Evolutionary conservation across 1,139 yeast genomes (phyloP), one percentile per base, ranked within the genome.

Genomic region (Kodamaea sp.): DNA sequence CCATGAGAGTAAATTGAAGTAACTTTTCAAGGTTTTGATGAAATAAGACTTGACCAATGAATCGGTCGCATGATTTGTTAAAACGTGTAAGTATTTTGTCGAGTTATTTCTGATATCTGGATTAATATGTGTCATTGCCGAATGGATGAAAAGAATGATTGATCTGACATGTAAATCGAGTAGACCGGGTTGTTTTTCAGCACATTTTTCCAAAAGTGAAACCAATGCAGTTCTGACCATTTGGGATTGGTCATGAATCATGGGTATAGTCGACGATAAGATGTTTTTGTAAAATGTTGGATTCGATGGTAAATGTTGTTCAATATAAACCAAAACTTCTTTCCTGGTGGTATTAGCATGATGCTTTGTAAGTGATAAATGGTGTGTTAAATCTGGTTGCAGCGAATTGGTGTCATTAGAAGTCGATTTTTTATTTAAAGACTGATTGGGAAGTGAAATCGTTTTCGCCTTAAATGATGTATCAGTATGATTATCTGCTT

Each of bases 91-190:
- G 48, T 81, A 83, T 42, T 72, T 73, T 0, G 92, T 77, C 4
- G 94, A 78, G 47, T 82, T 84, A 38, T 78, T 76, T 35, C 95
- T 75, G 29, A 89, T 79, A 7, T 79, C 80, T 1, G 90, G 82
- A 29, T 75, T 76, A 33, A 92, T 84, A 56, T 92, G 97, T 11
- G 97, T 86, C 97, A 92, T 92, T 9, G 96, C 95, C 39, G 94
- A 83, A 52, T 85, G 85, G n/a, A 90, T 72, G 56, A 85, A 90
- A 26, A 92, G 67, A 27, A 85, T 73, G 3, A 90, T 62, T 6
- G 82, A 66, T 25, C 81, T 70, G 36, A 83, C 71, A 60, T 90
- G 94, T 20, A 89, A 67, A 42, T 75, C 78, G 43, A 85, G 63
- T n/a, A 81, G 65, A 6, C 78, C 78, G 0, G 75, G 72, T 46